phyloP scores from a whole-genome alignment of 352 stramenopile species.

The Phytophthora vignae region DNA sequence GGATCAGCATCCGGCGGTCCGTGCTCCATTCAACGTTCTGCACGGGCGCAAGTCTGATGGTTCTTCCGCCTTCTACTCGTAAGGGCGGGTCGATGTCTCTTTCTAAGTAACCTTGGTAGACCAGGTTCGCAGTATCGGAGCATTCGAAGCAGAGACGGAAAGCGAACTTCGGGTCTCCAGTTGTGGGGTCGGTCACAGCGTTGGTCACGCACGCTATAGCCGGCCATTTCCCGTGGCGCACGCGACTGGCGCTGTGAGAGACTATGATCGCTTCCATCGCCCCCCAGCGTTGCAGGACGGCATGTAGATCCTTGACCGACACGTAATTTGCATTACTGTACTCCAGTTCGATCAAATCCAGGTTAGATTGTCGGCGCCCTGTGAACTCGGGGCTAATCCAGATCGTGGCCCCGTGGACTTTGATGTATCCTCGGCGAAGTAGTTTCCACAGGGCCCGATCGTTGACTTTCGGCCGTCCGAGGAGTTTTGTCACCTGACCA shows the following conservation, averaged over 20 bases:
- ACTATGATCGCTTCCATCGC: conserved; percentile 1
- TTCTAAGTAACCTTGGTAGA: neutral
- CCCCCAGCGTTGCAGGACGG: neutral
- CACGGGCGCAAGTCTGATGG: conserved; percentile 1
- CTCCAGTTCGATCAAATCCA: conserved; percentile 9
- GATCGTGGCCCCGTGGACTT: conserved; percentile 10
- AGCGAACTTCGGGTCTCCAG: neutral
- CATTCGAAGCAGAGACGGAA: conserved; percentile 13
- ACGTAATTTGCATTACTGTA: conserved; percentile 12
- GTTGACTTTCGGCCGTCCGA: neutral
- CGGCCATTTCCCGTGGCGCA: conserved; percentile 9
- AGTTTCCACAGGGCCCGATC: conserved; percentile 3
- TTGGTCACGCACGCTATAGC: conserved; percentile 5
- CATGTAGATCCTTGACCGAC: neutral
- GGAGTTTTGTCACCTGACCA: neutral
- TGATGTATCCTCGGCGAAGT: conserved; percentile 10
- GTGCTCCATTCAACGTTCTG: neutral
- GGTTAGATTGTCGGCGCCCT: conserved; percentile 9
- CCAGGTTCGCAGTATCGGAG: neutral
- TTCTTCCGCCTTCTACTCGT: conserved; percentile 2
- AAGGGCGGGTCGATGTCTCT: neutral
- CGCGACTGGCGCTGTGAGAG: neutral
- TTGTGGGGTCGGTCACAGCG: conserved; percentile 2
- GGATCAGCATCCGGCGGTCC: neutral
- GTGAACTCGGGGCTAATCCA: conserved; percentile 6